Base-by-base conservation (phyloP, 805 yeast species). In the Metschnikowia orientalis region DNA sequence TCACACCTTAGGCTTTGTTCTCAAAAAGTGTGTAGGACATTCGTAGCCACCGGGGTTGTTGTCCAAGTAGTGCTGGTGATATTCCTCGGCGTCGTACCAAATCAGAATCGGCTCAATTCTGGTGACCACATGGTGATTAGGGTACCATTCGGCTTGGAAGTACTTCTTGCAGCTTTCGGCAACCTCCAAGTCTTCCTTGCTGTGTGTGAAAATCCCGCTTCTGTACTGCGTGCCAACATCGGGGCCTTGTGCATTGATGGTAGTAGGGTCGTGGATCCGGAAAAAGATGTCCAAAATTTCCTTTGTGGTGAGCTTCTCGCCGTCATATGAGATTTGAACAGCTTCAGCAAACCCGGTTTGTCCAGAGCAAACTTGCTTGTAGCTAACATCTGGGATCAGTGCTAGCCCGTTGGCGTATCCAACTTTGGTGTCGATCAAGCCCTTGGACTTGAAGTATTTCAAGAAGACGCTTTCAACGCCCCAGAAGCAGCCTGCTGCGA, bases 51-150 rank as follows among this genome's bases (percentile, higher is more conserved):
- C 59, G 2, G 96, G 95, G 55, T 90, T 87, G 50, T 76, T 79
- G 36, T 71, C 70, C 48, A 90, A 67, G 56, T 92, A 90, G 41
- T 71, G 52, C 56, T 90, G 97, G 57, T 90, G 98, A 56, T 89
- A 90, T 22, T 79, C 89, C 59, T 90, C 98, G n/a, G 97, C 97
- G 53, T 89, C 96, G 66, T 79, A 81, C 70, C 85, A 92, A 38
- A 67, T 68, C 31, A 65, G 54, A 27, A 87, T 70, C 6, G 84
- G 81, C 51, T 76, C 82, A 32, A 89, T 74, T 27, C 61, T 62
- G 1, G 97, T 88, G 28, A 65, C 81, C 17, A 92, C 81, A 37
- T 64, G 63, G 49, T 80, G 70, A 29, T 70, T 67, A n/a, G 80
- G 79, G 57, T 80, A 82, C 84, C 90, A 92, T 38, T 74, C 70